Conservation (phyloP, 495 filamentous ascomycete species). For the Zalerion maritima region DNA sequence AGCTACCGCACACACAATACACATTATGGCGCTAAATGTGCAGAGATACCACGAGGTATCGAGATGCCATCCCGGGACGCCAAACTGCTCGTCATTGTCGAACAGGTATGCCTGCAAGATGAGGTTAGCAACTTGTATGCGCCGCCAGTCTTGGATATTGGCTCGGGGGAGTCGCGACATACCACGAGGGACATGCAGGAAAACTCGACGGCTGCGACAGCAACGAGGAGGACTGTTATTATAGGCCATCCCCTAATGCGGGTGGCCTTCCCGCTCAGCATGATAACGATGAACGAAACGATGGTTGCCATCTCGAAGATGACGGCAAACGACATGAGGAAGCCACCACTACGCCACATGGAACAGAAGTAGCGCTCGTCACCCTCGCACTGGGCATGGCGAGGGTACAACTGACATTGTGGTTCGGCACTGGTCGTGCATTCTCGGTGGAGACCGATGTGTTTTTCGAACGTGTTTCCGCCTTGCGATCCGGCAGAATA, state of each 20-base stretch:
- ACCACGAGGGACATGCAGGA: constrained; percentile 68
- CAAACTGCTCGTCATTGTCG: constrained; percentile 75
- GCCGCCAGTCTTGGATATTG: no score
- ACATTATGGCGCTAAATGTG: constrained; percentile 55
- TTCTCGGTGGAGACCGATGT: constrained; percentile 63
- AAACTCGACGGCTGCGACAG: constrained; percentile 48
- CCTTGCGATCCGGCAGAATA: constrained; percentile 44
- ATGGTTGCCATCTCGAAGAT: constrained; percentile 62
- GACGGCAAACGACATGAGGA: constrained; percentile 69
- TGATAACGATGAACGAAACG: constrained; percentile 57
- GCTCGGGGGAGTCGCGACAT: no score
- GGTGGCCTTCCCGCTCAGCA: constrained; percentile 62
- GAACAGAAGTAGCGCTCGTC: constrained; percentile 68
- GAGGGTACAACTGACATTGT: constrained; percentile 44
- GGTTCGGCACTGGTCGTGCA: constrained; percentile 45
- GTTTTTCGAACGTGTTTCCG: constrained; percentile 44
- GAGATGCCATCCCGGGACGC: constrained; percentile 64
- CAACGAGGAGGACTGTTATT: constrained; percentile 44
- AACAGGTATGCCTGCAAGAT: constrained; percentile 56
- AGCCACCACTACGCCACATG: constrained; percentile 80
- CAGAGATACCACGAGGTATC: constrained; percentile 66
- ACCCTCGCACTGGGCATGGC: constrained; percentile 51
- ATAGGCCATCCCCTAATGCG: constrained; percentile 67
- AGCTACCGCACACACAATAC: constrained; percentile 43
- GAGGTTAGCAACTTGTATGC: no score